A percentile compares a stretch with the other conserved stretches of the same genome.
These are phyloP conservation scores for Lichina pygmaea DNA, from an alignment of 495 filamentous ascomycete genomes.

Conservation along the genomic window DNA sequence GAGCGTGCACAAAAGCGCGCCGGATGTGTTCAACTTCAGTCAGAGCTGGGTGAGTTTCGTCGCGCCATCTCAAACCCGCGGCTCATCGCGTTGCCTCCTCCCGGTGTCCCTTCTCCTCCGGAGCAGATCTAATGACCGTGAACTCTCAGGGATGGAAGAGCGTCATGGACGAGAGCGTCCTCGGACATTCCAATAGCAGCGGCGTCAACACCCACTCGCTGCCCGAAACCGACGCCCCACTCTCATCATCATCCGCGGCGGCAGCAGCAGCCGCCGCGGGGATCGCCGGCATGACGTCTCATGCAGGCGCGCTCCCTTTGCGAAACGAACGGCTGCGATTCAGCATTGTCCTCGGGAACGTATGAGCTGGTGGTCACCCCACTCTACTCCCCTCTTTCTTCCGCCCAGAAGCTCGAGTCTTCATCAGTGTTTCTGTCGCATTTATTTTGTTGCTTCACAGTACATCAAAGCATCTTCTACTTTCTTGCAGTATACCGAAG, in stretches of 20 bases:
- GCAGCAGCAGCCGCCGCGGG: no score
- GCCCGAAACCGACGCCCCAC: no score
- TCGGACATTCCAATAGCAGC: conserved; percentile 2
- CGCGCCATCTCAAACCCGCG: no score
- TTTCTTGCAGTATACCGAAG: no score
- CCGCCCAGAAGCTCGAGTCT: neutral
- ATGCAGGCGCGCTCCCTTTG: neutral
- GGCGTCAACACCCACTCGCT: no score
- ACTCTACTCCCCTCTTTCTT: no score
- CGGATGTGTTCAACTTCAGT: conserved; percentile 33
- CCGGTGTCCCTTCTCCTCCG: neutral
- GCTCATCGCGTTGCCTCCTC: no score
- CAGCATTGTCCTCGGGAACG: conserved; percentile 5
- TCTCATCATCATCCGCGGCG: no score
- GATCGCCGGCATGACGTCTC: no score
- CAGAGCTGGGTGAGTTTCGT: conserved; percentile 21
- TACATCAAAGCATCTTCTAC: no score
- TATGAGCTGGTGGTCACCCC: neutral
- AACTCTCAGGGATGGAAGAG: conserved; percentile 24
- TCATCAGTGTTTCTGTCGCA: no score
- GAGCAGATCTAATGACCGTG: neutral
- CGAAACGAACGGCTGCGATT: conserved; percentile 3
- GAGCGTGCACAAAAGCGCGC: conserved; percentile 28
- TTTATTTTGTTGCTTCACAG: no score
- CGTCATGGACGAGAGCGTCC: conserved; percentile 26